phyloP scores from a whole-genome alignment of 306 rosid genomes.

The Vigna radiata region DNA sequence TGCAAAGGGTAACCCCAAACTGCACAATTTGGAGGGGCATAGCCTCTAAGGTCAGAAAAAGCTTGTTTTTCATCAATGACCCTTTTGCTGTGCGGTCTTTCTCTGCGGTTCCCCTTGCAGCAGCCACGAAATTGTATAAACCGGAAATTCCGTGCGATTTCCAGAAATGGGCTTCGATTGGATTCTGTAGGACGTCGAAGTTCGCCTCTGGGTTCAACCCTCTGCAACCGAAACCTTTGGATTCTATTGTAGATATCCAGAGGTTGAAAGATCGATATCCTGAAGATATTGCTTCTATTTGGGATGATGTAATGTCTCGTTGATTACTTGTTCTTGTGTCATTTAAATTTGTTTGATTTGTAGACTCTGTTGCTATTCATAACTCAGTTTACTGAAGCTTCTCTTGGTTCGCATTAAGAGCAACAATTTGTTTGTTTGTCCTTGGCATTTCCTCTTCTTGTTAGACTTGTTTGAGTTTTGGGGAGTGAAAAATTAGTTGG shows the following conservation, averaged over 20 bases:
- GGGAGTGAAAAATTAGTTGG: not conserved
- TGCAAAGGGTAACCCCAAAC: slow-evolving; percentile 54
- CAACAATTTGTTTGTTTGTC: slow-evolving; percentile 5
- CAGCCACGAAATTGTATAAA: slow-evolving; percentile 44
- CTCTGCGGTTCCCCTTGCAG: slow-evolving; percentile 43
- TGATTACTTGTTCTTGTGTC: slow-evolving; percentile 1
- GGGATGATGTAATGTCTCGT: slow-evolving; percentile 86
- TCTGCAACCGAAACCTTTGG: slow-evolving; percentile 76
- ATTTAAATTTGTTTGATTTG: not conserved
- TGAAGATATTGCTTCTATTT: slow-evolving; percentile 75
- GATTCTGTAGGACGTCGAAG: slow-evolving; percentile 66
- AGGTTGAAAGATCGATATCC: slow-evolving; percentile 74
- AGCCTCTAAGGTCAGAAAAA: slow-evolving; percentile 33
- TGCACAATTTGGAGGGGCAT: slow-evolving; percentile 49
- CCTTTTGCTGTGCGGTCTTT: slow-evolving; percentile 29
- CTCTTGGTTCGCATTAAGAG: not conserved
- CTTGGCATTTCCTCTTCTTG: slow-evolving; percentile 4
- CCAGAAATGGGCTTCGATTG: slow-evolving; percentile 80
- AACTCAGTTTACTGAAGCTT: not conserved
- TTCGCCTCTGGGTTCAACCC: slow-evolving; percentile 88
- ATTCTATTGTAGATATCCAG: slow-evolving; percentile 73
- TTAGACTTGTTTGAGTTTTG: slow-evolving; percentile 18
- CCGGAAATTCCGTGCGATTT: slow-evolving; percentile 56
- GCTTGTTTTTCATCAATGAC: slow-evolving; percentile 25
- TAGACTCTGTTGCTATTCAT: not conserved